Evolutionary conservation across 371 early-diverging fungal genomes (phyloP).

Genomic region (Choanephora cucurbitarum): DNA sequence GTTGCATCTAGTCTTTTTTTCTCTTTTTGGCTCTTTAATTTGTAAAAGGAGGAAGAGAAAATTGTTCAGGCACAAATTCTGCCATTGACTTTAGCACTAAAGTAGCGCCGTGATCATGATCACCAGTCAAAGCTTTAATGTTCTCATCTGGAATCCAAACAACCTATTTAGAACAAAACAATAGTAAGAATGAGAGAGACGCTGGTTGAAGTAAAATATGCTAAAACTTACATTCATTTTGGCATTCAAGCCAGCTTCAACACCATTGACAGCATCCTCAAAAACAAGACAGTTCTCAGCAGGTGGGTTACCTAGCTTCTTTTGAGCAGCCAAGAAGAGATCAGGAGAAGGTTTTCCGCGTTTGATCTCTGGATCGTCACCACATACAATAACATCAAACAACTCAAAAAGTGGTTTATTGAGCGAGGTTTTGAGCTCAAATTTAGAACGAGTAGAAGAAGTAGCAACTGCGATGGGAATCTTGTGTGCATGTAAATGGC

Average conservation of each 20-base stretch:
- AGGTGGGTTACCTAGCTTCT: constrained; percentile 49
- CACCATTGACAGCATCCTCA: constrained; percentile 89
- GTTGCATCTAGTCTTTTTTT: no score
- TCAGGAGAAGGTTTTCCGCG: constrained; percentile 92
- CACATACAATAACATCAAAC: constrained; percentile 83
- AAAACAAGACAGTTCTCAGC: constrained; percentile 82
- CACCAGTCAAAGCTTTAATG: constrained; percentile 36
- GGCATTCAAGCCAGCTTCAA: constrained; percentile 82
- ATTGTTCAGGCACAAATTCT: constrained; percentile 66
- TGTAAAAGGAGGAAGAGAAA: constrained; percentile 22
- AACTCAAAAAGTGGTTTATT: constrained; percentile 75
- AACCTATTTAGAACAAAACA: constrained; percentile 35
- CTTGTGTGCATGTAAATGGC: constrained; percentile 71
- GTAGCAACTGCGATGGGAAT: constrained; percentile 93
- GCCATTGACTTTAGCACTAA: constrained; percentile 62
- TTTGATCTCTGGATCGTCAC: constrained; percentile 80
- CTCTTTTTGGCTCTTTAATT: not conserved
- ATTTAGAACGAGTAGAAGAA: constrained; percentile 73
- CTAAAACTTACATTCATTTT: constrained; percentile 71
- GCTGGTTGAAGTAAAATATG: no score
- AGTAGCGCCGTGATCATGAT: constrained; percentile 44
- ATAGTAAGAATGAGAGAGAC: no score
- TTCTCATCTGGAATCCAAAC: constrained; percentile 85
- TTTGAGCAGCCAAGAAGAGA: constrained; percentile 77
- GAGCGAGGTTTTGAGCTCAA: constrained; percentile 69